Base-by-base conservation (phyloP, 805 yeast species). In the Ogataea chonburiensis region DNA sequence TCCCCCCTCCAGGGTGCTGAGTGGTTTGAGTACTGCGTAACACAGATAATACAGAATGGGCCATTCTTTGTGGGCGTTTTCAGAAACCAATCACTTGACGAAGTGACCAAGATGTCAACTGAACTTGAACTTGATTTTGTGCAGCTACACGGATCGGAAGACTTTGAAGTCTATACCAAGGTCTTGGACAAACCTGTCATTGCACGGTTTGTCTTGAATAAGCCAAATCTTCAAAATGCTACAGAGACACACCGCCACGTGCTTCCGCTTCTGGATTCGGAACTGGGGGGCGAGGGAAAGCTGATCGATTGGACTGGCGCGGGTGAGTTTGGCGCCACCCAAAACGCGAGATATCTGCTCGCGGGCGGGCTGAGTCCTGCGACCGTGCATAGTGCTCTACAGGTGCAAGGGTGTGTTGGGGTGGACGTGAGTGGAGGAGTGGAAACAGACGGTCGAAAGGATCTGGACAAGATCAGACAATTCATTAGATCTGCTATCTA, bases 381-480 rank as follows among this genome's bases (percentile, higher is more conserved):
- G 1, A 93, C 89, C 50, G 86, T 93, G 5, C 38, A 40, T 0
- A 55, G 57, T 2, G 94, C 95, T 0, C 43, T 63, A 11, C 27
- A 34, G 6, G 57, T 73, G 9, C 47, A 55, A 0, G 91, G 93
- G 16, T 77, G 85, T n/a, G 55, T 79, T 23, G 98, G 97, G 4
- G 91, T 85, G 17, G 98, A 91, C 61, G 98, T 93, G 5, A 82
- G 95, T 52, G 88, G 96, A 7, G 98, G 98, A 1, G 95, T 89
- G 2, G 98, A 93, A 56, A 77, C 81, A 0, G 55, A 76, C 27
- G 95, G 95, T 2, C 58, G 48, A 1, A 93, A 91, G 60, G 95
- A 88, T 57, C 50, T 66, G 31, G 55, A 37, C 1, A 91, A 88
- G 61, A 76, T 91, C 14, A 50, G 51, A 37, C 37, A 42, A 10